Conservation (phyloP, 352 stramenopile species). For the Phytopythium montanum region DNA sequence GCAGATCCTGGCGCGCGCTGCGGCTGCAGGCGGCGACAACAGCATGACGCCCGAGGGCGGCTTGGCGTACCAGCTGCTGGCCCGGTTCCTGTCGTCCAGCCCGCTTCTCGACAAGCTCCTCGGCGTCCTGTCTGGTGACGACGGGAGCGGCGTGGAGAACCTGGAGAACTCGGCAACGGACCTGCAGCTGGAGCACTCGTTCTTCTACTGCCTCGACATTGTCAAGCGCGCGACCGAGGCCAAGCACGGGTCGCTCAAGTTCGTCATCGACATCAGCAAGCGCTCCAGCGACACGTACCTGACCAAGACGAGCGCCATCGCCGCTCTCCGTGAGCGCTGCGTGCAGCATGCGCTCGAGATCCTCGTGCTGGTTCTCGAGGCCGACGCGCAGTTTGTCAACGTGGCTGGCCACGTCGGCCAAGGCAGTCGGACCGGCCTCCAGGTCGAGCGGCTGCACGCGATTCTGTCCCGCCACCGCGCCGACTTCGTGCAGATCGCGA, state of each 20-base stretch:
- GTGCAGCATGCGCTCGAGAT: constrained; percentile 79
- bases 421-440: constrained; percentile 23
- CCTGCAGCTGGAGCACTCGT: constrained; percentile 71
- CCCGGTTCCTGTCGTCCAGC: constrained; percentile 63
- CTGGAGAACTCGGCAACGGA: constrained; percentile 69
- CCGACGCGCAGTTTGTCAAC: constrained; percentile 67
- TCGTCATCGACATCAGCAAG: constrained; percentile 51
- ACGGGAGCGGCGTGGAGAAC: constrained; percentile 54
- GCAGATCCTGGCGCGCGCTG: constrained; percentile 57
- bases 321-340: constrained; percentile 53
- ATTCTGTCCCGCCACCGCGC: constrained; percentile 65
- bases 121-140: constrained; percentile 59
- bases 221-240: constrained; percentile 70
- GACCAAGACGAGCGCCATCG: constrained; percentile 47
- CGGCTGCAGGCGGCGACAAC: constrained; percentile 2
- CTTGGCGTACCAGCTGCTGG: constrained; percentile 65
- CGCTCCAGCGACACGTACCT: constrained; percentile 40
- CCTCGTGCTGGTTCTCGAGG: constrained; percentile 66
- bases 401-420: constrained; percentile 29
- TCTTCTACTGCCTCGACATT: constrained; percentile 82
- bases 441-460: constrained; percentile 75
- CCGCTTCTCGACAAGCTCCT: constrained; percentile 67
- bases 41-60: constrained; percentile 43
- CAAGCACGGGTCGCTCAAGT: constrained; percentile 63
- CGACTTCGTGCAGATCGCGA: constrained; percentile 77